A percentile compares a stretch with the other conserved stretches of the same genome.
Conservation (phyloP, 148 eudicot genomes). For the Rhododendron ovatum region DNA sequence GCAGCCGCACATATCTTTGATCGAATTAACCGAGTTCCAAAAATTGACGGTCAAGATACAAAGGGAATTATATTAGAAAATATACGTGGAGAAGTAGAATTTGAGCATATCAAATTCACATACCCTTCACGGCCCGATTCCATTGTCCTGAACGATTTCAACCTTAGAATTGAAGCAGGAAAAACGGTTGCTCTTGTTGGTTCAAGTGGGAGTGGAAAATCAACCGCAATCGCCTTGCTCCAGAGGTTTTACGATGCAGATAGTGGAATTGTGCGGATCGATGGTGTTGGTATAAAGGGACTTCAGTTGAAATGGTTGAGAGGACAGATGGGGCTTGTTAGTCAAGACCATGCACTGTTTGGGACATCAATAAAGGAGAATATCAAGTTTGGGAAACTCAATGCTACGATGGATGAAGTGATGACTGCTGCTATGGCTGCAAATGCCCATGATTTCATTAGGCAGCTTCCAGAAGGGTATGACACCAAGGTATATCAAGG, state of each 20-base stretch:
- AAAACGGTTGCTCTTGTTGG: constrained; percentile 84
- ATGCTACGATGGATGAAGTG: constrained; percentile 83
- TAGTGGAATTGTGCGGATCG: constrained; percentile 55
- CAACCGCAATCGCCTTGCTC: constrained; percentile 75
- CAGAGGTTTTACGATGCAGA: constrained; percentile 79
- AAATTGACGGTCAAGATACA: constrained; percentile 50
- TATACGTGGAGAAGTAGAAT: constrained; percentile 66
- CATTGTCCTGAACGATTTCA: constrained; percentile 58
- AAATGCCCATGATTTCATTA: constrained; percentile 82
- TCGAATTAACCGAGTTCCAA: constrained; percentile 60
- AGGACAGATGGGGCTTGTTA: constrained; percentile 81
- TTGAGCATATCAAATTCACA: constrained; percentile 48
- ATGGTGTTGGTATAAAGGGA: constrained; percentile 67
- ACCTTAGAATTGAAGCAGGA: constrained; percentile 64
- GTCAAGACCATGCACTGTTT: constrained; percentile 93
- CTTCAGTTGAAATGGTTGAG: constrained; percentile 82
- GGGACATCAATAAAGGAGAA: constrained; percentile 80
- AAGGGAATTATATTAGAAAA: constrained; percentile 44
- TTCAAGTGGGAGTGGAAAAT: constrained; percentile 93
- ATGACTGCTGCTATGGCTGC: constrained; percentile 81
- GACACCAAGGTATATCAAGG: constrained; percentile 67
- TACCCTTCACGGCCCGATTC: constrained; percentile 79
- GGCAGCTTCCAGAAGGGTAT: constrained; percentile 84
- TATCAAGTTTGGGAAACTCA: constrained; percentile 77
- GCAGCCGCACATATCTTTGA: constrained; percentile 70